Conservation (phyloP, 2,329 filamentous ascomycete genomes). For the Fusarium zealandicum region DNA sequence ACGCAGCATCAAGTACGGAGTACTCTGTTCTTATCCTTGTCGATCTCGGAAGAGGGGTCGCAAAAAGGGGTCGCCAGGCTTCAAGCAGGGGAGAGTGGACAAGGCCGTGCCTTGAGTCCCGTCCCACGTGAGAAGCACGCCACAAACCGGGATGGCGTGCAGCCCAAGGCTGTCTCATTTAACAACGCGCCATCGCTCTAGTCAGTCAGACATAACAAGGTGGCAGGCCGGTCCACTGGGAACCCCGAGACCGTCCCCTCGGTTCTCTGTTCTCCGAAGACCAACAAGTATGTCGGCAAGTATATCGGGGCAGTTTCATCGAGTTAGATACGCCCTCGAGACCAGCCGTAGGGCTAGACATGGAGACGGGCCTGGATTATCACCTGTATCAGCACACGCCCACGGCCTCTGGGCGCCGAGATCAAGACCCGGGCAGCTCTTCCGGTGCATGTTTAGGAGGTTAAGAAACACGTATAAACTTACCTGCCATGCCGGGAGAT, state of each 20-base stretch:
- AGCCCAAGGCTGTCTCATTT: constrained; percentile 7
- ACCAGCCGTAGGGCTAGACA: constrained; percentile 23
- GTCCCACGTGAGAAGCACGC: constrained; percentile 29
- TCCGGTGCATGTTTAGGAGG: not conserved
- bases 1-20: not conserved
- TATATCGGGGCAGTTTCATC: not conserved
- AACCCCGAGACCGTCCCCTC: constrained; percentile 7
- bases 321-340: not conserved
- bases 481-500: not conserved
- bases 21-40: not conserved
- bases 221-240: constrained; percentile 3
- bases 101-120: constrained; percentile 22
- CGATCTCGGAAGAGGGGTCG: constrained; percentile 8
- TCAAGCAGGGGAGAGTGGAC: constrained; percentile 3
- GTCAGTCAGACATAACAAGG: not conserved
- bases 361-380: constrained; percentile 1
- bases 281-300: not conserved
- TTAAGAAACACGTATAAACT: not conserved
- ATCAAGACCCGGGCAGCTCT: not conserved
- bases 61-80: constrained; percentile 12
- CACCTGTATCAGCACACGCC: too few relatives aligned
- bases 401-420: too few relatives aligned
- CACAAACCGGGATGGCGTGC: constrained; percentile 16
- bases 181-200: constrained; percentile 12
- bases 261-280: not conserved